Base-by-base conservation (phyloP, 2,329 filamentous ascomycete genomes). In the Sporothrix brunneoviolacea region DNA sequence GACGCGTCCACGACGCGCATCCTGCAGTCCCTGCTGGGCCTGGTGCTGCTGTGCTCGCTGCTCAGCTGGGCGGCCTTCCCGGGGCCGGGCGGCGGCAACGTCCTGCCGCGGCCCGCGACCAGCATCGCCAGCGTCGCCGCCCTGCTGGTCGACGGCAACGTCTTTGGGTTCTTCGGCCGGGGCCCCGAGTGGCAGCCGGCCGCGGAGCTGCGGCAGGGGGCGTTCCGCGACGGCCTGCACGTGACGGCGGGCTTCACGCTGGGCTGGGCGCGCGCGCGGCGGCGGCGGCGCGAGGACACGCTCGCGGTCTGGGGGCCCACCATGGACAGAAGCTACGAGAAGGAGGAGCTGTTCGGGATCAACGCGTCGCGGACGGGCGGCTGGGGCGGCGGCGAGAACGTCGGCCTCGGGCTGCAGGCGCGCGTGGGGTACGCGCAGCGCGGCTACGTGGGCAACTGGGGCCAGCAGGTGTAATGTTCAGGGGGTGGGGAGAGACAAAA, bases 81-180 rank as follows among this genome's bases (percentile, higher is more conserved):
- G 3, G 57, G 58, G 7, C 53, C 59, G n/a, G n/a, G n/a, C n/a
- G n/a, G n/a, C 15, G 55, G 54, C 10, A 54, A 55, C 30, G 43
- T 59, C 4, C 58, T 68, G 12, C 65, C 68, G 15, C 58, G 62
- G 1, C 55, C 59, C 8, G 62, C 61, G 8, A 63, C 62, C 3
- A 65, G 60, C 22, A 66, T 70, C 44, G 68, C 67, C n/a, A 65
- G 64, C n/a, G 52, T 64, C 18, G 64, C 64, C 0, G 64, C 65
- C 1, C 57, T 69, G 21, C 59, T 70, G 3, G 66, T 61, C 1
- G 68, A 68, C 22, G 68, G 67, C 1, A 68, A 70, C 51, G 51
- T 69, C 4, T 58, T 67, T 27, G 59, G 61, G 2, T 56, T 60
- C 30, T 55, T 65, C n/a, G n/a, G n/a, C n/a, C n/a, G n/a, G n/a